Base-by-base conservation (phyloP, 441 rosid genomes). In the Theobroma grandiflorum region DNA sequence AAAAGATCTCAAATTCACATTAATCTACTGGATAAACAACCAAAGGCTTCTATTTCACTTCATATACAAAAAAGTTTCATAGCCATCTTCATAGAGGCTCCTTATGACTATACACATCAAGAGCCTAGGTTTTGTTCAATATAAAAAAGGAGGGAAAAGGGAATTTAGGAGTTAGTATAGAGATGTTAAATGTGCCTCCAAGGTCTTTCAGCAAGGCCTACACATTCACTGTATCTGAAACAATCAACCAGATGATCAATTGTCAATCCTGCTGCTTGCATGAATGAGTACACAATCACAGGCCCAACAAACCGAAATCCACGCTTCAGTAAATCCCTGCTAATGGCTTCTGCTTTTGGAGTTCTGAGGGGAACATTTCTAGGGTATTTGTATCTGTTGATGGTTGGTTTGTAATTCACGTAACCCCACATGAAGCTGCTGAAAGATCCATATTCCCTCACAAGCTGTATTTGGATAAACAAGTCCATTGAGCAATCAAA, bases 281-380 rank as follows among this genome's bases (percentile, higher is more conserved):
- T 91, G 84, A 96, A 96, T 10, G 98, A 96, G 66, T 89, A 88
- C 61, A 96, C 90, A 2, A 96, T 96, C 81, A 96, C 99, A 2
- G 99, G 99, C 22, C 98, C 99, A 0, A 91, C 98, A 0, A 94
- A 88, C 40, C 97, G 82, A 78, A 96, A 96, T 35, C 99, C 99
- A 9, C 90, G 82, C 84, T 84, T 94, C 81, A 90, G 75, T 73
- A 96, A 82, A 73, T 96, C 98, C 81, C 80, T 90, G 93, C 98
- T 94, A 1, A 94, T 86, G 12, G 84, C 84, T 71, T 91, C 96
- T 55, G 95, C 97, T 84, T 93, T 93, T 15, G 99, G 97, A 8
- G 91, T 79, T 70, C 98, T 88, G 9, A 93, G 66, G 0, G 98
- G 98, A 67, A 96, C 92, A 79, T 89, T 91, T 90, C 96, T 90